Conservation (phyloP, 768 basidiomycete species). For the Kwoniella mangroviensis region DNA sequence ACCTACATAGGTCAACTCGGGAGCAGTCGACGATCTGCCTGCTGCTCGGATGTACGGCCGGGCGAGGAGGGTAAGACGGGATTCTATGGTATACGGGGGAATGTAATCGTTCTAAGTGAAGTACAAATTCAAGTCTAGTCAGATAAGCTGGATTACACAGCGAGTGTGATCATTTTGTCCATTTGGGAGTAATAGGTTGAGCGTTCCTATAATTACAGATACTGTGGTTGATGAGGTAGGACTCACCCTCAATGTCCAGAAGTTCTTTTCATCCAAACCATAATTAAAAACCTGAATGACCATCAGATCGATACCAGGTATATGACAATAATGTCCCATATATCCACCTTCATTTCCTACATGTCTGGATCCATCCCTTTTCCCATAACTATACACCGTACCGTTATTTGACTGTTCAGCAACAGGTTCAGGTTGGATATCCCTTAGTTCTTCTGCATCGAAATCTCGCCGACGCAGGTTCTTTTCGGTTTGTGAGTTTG, state of each 20-base stretch:
- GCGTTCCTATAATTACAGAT: too few relatives aligned
- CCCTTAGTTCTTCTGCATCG: not conserved
- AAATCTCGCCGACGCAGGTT: not conserved
- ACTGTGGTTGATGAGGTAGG: too few relatives aligned
- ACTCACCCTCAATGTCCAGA: conserved; percentile 31
- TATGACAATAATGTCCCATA: conserved; percentile 33
- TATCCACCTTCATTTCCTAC: conserved; percentile 11
- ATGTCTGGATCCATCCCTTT: conserved; percentile 11
- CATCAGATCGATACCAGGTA: conserved; percentile 39
- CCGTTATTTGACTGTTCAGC: not conserved
- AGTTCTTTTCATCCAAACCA: conserved; percentile 38
- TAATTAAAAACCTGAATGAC: conserved; percentile 45
- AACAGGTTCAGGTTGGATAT: not conserved
- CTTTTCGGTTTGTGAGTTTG: not conserved
- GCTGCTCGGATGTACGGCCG: conserved; percentile 16
- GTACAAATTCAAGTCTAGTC: not conserved
- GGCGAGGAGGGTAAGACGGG: conserved; percentile 26
- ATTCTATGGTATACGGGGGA: conserved; percentile 27
- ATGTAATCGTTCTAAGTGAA: conserved; percentile 11
- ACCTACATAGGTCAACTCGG: conserved; percentile 29
- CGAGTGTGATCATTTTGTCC: too few relatives aligned
- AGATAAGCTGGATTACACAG: not conserved
- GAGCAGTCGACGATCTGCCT: conserved; percentile 12
- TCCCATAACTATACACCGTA: not conserved
- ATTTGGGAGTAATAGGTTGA: too few relatives aligned